Evolutionary conservation across 148 eudicot species (phyloP), one percentile per base, ranked within the genome.

Genomic region (Selenicereus undatus): DNA sequence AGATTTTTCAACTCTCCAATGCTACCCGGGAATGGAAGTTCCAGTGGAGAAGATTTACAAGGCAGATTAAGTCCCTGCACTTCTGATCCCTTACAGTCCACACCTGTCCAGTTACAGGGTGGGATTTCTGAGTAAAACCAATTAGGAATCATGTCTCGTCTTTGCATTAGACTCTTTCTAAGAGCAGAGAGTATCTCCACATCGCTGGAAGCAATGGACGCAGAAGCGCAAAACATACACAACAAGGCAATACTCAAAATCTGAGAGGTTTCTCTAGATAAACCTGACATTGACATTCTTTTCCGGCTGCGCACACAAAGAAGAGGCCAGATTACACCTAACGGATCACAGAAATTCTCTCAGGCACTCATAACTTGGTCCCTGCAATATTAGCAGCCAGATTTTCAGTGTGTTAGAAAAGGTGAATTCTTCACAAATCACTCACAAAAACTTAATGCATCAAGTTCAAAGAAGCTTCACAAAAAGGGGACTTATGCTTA

Each of bases 101-200:
- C 87, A 30, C 98, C 96, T 27, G 88, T 88, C 94, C 93, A 90
- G 81, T 83, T 84, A 88, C 98, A 95, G 18, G 94, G 92, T 74
- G 89, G 81, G 51, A 77, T 77, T 30, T 84, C 80, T 17, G 88
- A 52, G 83, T 87, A 77, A 82, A 91, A 91, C 98, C 97, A 95
- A 68, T 87, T 84, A 4, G 94, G 86, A 76, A 91, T 85, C 60
- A 81, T 69, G 26, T 87, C 81, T 84, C 79, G 87, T 81, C 76
- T 83, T 32, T 74, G 86, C 42, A 78, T 76, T 50, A 95, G 81
- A 76, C 87, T 76, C 75, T 86, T 82, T 87, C 90, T 89, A 2
- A 93, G 84, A 30, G 86, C 79, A 80, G 83, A 60, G 30, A 95
- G 78, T 76, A 88, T 81, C 66, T 84, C 86, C 72, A 88, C 60